These are phyloP conservation scores for Fusarium sterilihyphosum DNA, from an alignment of 2,329 filamentous ascomycete genomes.

Conservation along the genomic window DNA sequence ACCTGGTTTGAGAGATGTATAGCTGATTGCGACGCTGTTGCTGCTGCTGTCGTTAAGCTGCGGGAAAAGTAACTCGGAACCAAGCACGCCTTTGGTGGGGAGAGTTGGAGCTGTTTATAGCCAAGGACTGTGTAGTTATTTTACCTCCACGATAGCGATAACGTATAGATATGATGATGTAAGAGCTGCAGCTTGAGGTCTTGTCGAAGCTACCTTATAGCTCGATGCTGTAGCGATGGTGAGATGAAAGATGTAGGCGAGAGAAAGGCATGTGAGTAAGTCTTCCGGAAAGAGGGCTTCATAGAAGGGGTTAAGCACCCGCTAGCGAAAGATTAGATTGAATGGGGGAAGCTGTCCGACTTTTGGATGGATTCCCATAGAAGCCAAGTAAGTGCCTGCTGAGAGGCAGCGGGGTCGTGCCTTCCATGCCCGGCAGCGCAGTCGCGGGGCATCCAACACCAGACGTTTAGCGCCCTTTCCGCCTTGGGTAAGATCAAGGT, in stretches of 20 bases:
- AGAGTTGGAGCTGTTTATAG: constrained; percentile 3
- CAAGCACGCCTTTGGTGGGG: constrained; percentile 14
- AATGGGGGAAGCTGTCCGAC: constrained; percentile 29
- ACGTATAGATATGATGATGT: constrained; percentile 16
- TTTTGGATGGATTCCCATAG: constrained; percentile 31
- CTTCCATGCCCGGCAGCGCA: constrained; percentile 7
- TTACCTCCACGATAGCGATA: constrained; percentile 14
- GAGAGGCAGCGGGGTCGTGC: constrained; percentile 31
- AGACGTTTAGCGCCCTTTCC: constrained; percentile 20
- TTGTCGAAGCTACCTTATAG: background rate
- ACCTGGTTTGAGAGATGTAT: background rate
- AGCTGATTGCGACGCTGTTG: background rate
- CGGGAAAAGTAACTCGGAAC: constrained; percentile 9
- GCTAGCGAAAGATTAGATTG: constrained; percentile 9
- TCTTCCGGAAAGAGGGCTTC: background rate
- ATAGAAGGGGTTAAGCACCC: constrained; percentile 17
- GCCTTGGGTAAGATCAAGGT: constrained; percentile 17
- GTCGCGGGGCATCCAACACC: constrained; percentile 26
- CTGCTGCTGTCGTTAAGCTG: constrained; percentile 8
- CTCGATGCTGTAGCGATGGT: background rate
- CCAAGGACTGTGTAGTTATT: background rate
- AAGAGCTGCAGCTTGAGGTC: constrained; percentile 20
- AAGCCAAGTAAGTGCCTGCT: constrained; percentile 15
- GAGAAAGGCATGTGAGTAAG: constrained; percentile 8
- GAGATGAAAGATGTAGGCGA: constrained; percentile 4